Evolutionary conservation across 1,284 basidiomycete genomes (phyloP).

Genomic region (Apiotrichum gamsii): DNA sequence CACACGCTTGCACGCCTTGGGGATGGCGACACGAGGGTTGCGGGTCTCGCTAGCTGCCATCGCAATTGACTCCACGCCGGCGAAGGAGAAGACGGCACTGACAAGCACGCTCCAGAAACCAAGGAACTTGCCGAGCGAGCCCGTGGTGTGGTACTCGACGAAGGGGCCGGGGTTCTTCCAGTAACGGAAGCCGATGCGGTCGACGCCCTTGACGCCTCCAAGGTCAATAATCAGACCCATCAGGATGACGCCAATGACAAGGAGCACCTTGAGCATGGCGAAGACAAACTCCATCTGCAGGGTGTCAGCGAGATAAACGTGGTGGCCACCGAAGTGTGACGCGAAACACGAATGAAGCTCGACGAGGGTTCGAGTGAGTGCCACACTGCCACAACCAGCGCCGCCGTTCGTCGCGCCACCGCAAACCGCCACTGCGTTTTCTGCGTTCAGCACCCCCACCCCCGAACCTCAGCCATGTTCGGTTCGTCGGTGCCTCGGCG

Average conservation of each 20-base stretch:
- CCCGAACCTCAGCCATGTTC: too few species aligned
- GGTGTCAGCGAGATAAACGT: too few species aligned
- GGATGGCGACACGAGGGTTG: conserved; percentile 30
- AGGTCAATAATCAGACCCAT: conserved; percentile 57
- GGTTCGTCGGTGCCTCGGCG: too few species aligned
- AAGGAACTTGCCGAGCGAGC: conserved; percentile 18
- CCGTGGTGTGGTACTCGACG: conserved; percentile 15
- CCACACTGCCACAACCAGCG: too few species aligned
- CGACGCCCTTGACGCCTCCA: conserved; percentile 38
- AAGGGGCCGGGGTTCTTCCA: conserved; percentile 64
- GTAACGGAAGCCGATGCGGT: conserved; percentile 53
- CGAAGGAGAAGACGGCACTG: conserved; percentile 28
- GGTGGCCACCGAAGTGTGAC: too few species aligned
- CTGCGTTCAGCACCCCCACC: too few species aligned
- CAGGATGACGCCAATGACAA: conserved; percentile 56
- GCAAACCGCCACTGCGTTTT: too few species aligned
- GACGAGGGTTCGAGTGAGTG: too few species aligned
- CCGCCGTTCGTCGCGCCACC: too few species aligned
- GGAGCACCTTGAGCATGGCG: conserved; percentile 66
- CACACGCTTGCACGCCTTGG: conserved; percentile 19
- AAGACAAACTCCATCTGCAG: conserved; percentile 58
- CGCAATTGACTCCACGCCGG: conserved; percentile 22
- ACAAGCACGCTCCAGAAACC: conserved; percentile 26
- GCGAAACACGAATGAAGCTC: too few species aligned
- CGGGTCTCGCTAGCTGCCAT: conserved; percentile 35